A percentile compares a stretch with the other conserved stretches of the same genome.
phyloP scores from a whole-genome alignment of 2,329 filamentous ascomycete genomes.

The Ophiostoma sp. region DNA sequence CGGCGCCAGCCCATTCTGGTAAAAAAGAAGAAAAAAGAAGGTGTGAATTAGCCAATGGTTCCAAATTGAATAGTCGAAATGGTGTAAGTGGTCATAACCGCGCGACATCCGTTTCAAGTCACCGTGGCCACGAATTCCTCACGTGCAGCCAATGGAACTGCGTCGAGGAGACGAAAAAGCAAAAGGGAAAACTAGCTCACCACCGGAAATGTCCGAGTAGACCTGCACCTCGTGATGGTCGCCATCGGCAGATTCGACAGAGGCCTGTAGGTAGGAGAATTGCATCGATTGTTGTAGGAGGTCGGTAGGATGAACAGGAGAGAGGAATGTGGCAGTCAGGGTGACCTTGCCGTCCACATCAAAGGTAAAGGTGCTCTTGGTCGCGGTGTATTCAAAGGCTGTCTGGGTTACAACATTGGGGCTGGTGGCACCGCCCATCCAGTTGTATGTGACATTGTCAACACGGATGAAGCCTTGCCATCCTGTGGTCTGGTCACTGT shows the following conservation, averaged over 20 bases:
- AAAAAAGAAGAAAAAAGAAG: neutral
- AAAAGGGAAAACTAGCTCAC: slow-evolving; percentile 43
- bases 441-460: slow-evolving; percentile 63
- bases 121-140: neutral
- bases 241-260: slow-evolving; percentile 63
- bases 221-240: slow-evolving; percentile 64
- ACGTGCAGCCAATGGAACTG: neutral
- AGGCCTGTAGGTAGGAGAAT: slow-evolving; percentile 69
- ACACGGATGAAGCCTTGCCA: slow-evolving; percentile 72
- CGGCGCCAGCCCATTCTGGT: slow-evolving; percentile 70
- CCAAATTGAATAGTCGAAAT: too few relatives aligned
- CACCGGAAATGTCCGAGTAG: slow-evolving; percentile 71
- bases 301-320: slow-evolving; percentile 67
- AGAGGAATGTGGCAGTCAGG: slow-evolving; percentile 69
- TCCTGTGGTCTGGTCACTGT: slow-evolving; percentile 56
- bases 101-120: neutral
- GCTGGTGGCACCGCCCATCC: slow-evolving; percentile 62
- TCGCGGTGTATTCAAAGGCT: slow-evolving; percentile 69
- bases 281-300: slow-evolving; percentile 66
- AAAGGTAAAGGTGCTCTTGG: slow-evolving; percentile 68
- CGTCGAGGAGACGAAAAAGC: neutral
- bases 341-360: slow-evolving; percentile 60
- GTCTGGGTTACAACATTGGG: slow-evolving; percentile 58
- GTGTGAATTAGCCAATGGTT: neutral
- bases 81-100: neutral